These are phyloP conservation scores for Galerina marginata DNA, from an alignment of 768 basidiomycete genomes.

Conservation along the genomic window DNA sequence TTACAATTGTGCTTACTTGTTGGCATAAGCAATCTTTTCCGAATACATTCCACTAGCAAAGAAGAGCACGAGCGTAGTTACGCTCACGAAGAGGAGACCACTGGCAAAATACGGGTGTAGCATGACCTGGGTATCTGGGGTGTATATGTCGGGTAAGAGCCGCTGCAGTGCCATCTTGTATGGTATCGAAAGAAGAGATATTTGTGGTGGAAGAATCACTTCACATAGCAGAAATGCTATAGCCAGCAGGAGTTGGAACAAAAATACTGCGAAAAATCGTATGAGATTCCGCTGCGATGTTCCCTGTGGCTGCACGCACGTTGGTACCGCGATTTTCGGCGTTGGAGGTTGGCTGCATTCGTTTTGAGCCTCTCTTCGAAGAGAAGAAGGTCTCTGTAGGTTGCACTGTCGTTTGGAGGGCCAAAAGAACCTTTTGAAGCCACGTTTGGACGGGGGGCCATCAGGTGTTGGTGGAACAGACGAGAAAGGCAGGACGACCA, in stretches of 20 bases:
- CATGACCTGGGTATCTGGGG: constrained; percentile 43
- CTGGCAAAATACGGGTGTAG: constrained; percentile 79
- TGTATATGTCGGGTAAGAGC: constrained; percentile 58
- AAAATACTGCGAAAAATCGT: constrained; percentile 62
- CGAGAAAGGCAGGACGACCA: neutral
- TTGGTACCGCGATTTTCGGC: constrained; percentile 83
- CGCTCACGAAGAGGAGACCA: constrained; percentile 83
- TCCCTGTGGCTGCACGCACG: constrained; percentile 47
- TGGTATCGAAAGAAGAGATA: constrained; percentile 68
- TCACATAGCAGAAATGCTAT: constrained; percentile 78
- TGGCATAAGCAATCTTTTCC: constrained; percentile 96
- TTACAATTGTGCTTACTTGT: constrained; percentile 65
- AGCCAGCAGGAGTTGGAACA: constrained; percentile 67
- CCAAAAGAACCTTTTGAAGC: constrained; percentile 40
- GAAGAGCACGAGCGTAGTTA: constrained; percentile 91
- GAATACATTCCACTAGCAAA: constrained; percentile 96
- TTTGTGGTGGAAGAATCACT: constrained; percentile 67
- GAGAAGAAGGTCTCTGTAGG: constrained; percentile 85
- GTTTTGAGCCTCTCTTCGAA: constrained; percentile 98
- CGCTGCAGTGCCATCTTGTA: constrained; percentile 56
- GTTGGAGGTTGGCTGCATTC: constrained; percentile 81
- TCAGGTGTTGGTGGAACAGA: constrained; percentile 16
- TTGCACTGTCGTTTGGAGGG: constrained; percentile 77
- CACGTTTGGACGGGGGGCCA: constrained; percentile 43
- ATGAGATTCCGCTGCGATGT: constrained; percentile 19